These are phyloP conservation scores for Skeletonema marinoi DNA, from an alignment of 108 stramenopile genomes.

Conservation along the genomic window DNA sequence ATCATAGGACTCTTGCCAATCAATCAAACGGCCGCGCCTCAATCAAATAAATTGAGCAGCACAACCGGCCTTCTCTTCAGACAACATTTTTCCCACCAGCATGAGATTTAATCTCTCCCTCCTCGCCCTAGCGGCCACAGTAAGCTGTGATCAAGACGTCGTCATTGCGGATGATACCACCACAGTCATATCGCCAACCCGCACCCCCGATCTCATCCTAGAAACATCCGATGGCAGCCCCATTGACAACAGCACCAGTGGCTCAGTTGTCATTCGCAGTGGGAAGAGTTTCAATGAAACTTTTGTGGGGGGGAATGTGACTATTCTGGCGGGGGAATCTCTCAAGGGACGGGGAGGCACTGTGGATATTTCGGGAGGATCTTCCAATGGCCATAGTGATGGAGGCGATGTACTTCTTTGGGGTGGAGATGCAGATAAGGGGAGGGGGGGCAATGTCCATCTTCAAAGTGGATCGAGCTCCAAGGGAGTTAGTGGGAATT, in stretches of 20 bases:
- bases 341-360: background rate
- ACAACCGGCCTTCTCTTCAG: too few relatives aligned
- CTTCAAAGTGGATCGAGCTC: slow-evolving; percentile 26
- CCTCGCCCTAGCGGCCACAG: background rate
- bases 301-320: slow-evolving; percentile 4
- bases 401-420: slow-evolving; percentile 21
- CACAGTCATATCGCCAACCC: background rate
- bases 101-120: background rate
- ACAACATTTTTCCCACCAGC: background rate
- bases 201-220: background rate
- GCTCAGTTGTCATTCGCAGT: background rate
- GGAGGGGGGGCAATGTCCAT: slow-evolving; percentile 24
- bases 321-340: slow-evolving; percentile 4
- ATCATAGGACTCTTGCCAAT: too few relatives aligned
- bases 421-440: slow-evolving; percentile 33
- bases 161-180: background rate
- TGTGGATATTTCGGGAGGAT: slow-evolving; percentile 11
- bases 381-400: slow-evolving; percentile 37
- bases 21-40: too few relatives aligned
- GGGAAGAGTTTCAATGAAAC: background rate
- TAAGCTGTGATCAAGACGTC: background rate
- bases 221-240: background rate
- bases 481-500: slow-evolving; percentile 26
- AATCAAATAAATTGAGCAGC: too few relatives aligned
- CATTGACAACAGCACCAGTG: background rate